Conservation (phyloP, 139 green algal genomes). For the Eudorina sp. region DNA sequence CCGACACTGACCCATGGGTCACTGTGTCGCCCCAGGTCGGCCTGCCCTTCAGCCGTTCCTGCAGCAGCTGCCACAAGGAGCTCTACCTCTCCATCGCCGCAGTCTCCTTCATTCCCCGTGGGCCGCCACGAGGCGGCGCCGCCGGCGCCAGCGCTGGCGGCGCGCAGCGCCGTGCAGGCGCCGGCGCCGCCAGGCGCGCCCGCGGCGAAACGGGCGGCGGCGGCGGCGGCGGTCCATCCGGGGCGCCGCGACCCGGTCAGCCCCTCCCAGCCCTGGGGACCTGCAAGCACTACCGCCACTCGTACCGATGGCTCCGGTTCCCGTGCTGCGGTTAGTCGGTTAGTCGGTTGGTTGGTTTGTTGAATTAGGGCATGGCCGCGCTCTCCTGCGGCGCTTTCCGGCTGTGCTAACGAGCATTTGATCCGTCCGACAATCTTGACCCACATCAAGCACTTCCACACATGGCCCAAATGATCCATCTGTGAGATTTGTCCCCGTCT, state of each 20-base stretch:
- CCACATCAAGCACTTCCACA: no score
- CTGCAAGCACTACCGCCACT: constrained; percentile 83
- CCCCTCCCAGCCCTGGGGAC: constrained; percentile 75
- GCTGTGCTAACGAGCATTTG: no score
- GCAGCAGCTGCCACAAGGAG: constrained; percentile 55
- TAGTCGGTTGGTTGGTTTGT: no score
- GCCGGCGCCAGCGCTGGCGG: neutral
- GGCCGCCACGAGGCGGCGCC: neutral
- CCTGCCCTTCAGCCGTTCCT: constrained; percentile 46
- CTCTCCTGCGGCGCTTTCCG: no score
- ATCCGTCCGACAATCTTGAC: no score
- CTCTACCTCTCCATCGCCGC: constrained; percentile 45
- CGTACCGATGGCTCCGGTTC: constrained; percentile 84
- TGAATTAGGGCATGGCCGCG: no score
- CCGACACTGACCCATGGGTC: no score
- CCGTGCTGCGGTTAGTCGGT: constrained; percentile 78
- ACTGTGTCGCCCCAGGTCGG: constrained; percentile 51
- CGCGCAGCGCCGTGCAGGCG: neutral
- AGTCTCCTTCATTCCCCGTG: constrained; percentile 52
- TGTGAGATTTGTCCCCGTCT: no score
- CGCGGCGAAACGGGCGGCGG: neutral
- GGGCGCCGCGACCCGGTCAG: constrained; percentile 55
- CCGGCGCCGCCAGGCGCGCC: neutral
- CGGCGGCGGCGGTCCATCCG: neutral
- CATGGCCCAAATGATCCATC: no score